These are phyloP conservation scores for Gamsiella multidivaricata DNA, from an alignment of 192 early-diverging fungal species.

Conservation along the genomic window DNA sequence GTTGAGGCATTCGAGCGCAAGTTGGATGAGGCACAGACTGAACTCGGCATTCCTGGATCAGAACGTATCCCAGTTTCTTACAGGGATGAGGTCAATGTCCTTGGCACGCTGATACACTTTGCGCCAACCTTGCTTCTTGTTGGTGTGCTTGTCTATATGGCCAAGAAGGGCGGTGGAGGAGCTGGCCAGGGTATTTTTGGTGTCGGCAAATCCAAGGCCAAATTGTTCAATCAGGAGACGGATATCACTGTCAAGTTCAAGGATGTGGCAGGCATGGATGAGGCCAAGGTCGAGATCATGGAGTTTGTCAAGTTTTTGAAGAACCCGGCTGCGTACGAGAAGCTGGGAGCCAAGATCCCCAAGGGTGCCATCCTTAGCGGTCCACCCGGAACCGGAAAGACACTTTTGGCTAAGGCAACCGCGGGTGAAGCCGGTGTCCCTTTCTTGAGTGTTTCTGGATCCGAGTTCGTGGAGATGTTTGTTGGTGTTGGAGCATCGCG, in stretches of 20 bases:
- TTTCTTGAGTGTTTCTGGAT: constrained; percentile 97
- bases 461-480: constrained; percentile 99
- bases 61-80: constrained; percentile 97
- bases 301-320: constrained; percentile 99
- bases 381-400: constrained; percentile 97
- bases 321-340: constrained; percentile 90
- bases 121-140: constrained; percentile 93
- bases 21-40: constrained; percentile 88
- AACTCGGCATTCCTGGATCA: constrained; percentile 89
- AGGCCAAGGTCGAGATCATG: constrained; percentile 99
- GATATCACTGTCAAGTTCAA: constrained; percentile 98
- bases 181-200: constrained; percentile 92
- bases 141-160: constrained; percentile 90
- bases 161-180: constrained; percentile 77
- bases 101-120: constrained; percentile 87
- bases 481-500: constrained; percentile 97
- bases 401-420: constrained; percentile 97
- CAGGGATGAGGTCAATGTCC: constrained; percentile 80
- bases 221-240: constrained; percentile 97
- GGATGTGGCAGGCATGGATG: constrained; percentile 99
- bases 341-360: constrained; percentile 97
- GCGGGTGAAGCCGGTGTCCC: constrained; percentile 99
- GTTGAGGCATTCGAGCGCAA: constrained; percentile 95
- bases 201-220: constrained; percentile 95
- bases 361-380: constrained; percentile 97